Evolutionary conservation across 805 yeast species (phyloP).

Genomic region (Yarrowia phangngaensis): DNA sequence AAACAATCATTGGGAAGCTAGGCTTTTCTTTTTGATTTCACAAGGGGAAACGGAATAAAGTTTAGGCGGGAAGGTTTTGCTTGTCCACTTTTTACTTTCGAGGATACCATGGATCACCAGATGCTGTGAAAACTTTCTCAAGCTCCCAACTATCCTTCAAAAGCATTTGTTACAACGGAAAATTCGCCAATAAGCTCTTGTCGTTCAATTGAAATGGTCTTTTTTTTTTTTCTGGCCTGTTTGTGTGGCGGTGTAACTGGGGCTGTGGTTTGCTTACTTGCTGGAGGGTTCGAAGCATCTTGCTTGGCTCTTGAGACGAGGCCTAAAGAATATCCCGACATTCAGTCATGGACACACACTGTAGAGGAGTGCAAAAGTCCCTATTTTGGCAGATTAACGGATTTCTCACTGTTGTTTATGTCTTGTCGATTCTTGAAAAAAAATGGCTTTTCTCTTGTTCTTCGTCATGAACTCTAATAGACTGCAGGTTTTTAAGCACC

Average conservation of each 20-base stretch:
- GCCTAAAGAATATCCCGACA: constrained; percentile 15
- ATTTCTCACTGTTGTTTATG: too few relatives aligned
- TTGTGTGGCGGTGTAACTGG: constrained; percentile 37
- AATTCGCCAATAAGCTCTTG: constrained; percentile 60
- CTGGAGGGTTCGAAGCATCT: constrained; percentile 14
- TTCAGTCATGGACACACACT: constrained; percentile 23
- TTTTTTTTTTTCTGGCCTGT: constrained; percentile 38
- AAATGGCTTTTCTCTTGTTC: too few relatives aligned
- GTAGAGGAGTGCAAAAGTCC: too few relatives aligned
- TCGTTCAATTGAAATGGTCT: constrained; percentile 47
- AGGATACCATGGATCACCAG: constrained; percentile 68
- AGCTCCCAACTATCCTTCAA: constrained; percentile 64
- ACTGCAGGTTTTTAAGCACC: too few relatives aligned
- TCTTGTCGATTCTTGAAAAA: too few relatives aligned
- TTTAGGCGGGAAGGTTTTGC: too few relatives aligned
- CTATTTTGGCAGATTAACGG: too few relatives aligned
- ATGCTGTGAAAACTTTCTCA: constrained; percentile 75
- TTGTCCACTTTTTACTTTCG: too few relatives aligned
- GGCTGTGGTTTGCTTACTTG: constrained; percentile 3
- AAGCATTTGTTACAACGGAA: constrained; percentile 72
- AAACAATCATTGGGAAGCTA: too few relatives aligned
- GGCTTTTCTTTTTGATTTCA: too few relatives aligned
- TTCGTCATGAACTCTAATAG: too few relatives aligned
- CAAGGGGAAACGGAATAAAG: too few relatives aligned
- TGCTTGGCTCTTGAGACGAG: constrained; percentile 17